Percentiles rank a stretch among this genome's conserved stretches.
Evolutionary conservation across 805 yeast genomes (phyloP).

Genomic region (Saccharomycopsis fermentans): DNA sequence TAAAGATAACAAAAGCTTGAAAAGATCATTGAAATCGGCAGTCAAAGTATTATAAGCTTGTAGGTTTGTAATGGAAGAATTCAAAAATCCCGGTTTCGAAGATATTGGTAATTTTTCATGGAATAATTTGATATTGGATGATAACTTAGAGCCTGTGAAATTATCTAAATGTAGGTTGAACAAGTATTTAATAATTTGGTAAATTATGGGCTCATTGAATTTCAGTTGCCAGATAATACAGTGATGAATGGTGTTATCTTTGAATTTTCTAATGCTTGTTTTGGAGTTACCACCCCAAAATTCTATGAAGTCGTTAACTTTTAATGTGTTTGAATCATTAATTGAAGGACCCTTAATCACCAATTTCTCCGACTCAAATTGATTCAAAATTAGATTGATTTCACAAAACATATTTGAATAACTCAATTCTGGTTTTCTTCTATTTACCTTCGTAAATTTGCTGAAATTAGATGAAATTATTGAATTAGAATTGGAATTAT

Average conservation of each 20-base stretch:
- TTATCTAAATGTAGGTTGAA: conserved; percentile 54
- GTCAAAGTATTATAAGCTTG: conserved; percentile 33
- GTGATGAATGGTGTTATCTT: conserved; percentile 83
- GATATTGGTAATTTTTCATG: conserved; percentile 49
- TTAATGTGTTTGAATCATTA: conserved; percentile 35
- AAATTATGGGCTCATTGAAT: conserved; percentile 49
- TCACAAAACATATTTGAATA: conserved; percentile 28
- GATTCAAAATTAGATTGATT: conserved; percentile 60
- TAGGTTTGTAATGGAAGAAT: conserved; percentile 39
- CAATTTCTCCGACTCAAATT: conserved; percentile 66
- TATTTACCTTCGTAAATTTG: conserved; percentile 21
- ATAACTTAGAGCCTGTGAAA: conserved; percentile 28
- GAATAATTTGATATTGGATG: conserved; percentile 34
- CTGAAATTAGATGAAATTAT: conserved; percentile 10
- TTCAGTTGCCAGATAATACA: conserved; percentile 75
- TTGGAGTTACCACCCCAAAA: conserved; percentile 72
- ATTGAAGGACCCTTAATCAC: conserved; percentile 73
- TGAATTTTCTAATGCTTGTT: conserved; percentile 81
- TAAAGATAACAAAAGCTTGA: conserved; percentile 40
- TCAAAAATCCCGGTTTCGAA: conserved; percentile 44
- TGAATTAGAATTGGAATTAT: conserved; percentile 7
- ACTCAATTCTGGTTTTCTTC: conserved; percentile 40
- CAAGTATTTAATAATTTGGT: conserved; percentile 54
- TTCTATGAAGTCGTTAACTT: conserved; percentile 54
- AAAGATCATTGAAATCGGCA: conserved; percentile 48